Evolutionary conservation across 139 green algal genomes (phyloP).

Genomic region (Pseudopediastrum boryanum): DNA sequence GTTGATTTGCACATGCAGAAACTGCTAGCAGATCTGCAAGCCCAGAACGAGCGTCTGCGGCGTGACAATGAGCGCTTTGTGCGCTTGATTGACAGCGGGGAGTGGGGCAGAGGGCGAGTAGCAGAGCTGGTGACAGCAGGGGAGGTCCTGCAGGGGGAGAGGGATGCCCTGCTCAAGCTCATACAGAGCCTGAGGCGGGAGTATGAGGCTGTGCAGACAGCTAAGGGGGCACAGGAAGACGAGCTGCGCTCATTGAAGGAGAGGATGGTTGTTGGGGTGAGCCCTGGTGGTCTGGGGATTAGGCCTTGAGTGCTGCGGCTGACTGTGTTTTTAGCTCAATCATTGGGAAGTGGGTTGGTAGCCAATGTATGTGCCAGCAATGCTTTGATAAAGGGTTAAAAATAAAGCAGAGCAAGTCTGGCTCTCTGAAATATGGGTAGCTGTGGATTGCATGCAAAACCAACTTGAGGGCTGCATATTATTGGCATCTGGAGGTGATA

Average conservation of each 20-base stretch:
- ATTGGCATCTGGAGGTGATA: too few species aligned
- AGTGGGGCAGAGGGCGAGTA: constrained; percentile 79
- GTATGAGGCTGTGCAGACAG: constrained; percentile 66
- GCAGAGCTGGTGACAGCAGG: constrained; percentile 56
- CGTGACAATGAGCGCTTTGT: constrained; percentile 81
- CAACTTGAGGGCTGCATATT: too few species aligned
- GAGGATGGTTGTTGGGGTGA: constrained; percentile 65
- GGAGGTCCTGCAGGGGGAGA: constrained; percentile 71
- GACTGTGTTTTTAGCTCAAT: too few species aligned
- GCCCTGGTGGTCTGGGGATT: too few species aligned
- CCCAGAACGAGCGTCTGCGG: constrained; percentile 81
- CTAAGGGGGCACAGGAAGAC: constrained; percentile 68
- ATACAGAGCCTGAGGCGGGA: constrained; percentile 71
- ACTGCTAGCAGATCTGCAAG: constrained; percentile 48
- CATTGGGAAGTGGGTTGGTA: too few species aligned
- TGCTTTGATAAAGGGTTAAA: too few species aligned
- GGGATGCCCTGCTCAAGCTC: constrained; percentile 83
- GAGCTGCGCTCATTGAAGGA: constrained; percentile 79
- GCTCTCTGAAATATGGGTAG: too few species aligned
- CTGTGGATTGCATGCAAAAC: too few species aligned
- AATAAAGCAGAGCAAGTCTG: too few species aligned
- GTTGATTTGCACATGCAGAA: constrained; percentile 25
- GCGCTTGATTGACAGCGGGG: constrained; percentile 88
- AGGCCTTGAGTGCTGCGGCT: too few species aligned
- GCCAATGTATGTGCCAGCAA: too few species aligned